Percentiles rank a stretch among this genome's conserved stretches.
These are phyloP conservation scores for Microcos paniculata DNA, from an alignment of 345 rosid species.

Conservation along the genomic window DNA sequence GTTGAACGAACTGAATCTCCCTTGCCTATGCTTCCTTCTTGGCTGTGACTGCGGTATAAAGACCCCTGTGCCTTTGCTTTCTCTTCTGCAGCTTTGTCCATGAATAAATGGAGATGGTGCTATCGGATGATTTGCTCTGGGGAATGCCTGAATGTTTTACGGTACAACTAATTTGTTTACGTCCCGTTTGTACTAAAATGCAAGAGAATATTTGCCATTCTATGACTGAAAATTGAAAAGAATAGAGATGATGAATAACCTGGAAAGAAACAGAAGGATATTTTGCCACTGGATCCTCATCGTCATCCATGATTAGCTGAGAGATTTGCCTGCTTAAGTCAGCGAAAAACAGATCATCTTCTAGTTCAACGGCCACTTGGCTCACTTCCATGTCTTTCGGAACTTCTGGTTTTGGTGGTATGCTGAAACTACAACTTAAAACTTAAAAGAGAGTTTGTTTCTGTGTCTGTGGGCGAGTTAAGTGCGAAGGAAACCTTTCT, in stretches of 20 bases:
- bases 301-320: conserved; percentile 89
- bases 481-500: too few relatives aligned
- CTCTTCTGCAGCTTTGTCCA: conserved; percentile 49
- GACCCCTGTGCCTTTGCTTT: conserved; percentile 88
- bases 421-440: too few relatives aligned
- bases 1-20: conserved; percentile 45
- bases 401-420: not conserved
- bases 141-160: conserved; percentile 37
- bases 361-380: conserved; percentile 55
- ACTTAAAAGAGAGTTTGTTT: too few relatives aligned
- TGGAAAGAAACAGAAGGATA: conserved; percentile 58
- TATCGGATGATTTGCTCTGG: conserved; percentile 37
- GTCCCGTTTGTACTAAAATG: not conserved
- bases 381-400: conserved; percentile 21
- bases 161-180: not conserved
- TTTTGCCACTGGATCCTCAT: conserved; percentile 49
- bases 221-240: not conserved
- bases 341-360: conserved; percentile 83
- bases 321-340: conserved; percentile 86
- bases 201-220: not conserved
- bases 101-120: conserved; percentile 41
- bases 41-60: conserved; percentile 75
- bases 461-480: too few relatives aligned
- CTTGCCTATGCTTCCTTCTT: conserved; percentile 64
- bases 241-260: conserved; percentile 31